A percentile compares a stretch with the other conserved stretches of the same genome.
phyloP scores from a whole-genome alignment of 768 basidiomycete genomes.

The Dacryopinax primogenitus region DNA sequence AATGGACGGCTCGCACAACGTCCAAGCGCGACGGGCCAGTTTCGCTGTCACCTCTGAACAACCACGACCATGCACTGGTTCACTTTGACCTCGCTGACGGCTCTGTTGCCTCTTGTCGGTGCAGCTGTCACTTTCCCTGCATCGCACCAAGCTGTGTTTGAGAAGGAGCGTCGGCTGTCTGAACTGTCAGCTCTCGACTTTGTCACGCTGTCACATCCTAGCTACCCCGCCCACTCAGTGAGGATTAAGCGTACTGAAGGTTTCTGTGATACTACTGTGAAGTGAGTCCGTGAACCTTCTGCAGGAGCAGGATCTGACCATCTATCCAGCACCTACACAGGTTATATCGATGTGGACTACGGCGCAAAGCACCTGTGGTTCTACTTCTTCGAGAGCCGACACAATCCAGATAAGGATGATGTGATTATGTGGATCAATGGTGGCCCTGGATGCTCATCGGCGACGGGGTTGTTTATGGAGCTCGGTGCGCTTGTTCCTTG shows the following conservation, averaged over 20 bases:
- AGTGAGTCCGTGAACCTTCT: not conserved
- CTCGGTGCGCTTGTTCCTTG: conserved; percentile 13
- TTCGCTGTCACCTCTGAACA: not conserved
- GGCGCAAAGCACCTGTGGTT: conserved; percentile 54
- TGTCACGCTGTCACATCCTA: conserved; percentile 32
- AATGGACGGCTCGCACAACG: not conserved
- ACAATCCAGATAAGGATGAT: conserved; percentile 34
- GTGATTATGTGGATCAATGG: conserved; percentile 15
- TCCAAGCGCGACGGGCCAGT: not conserved
- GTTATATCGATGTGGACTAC: conserved; percentile 45
- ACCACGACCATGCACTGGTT: not conserved
- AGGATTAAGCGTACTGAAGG: conserved; percentile 29
- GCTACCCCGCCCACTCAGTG: conserved; percentile 34
- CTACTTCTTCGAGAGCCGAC: conserved; percentile 63
- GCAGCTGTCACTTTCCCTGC: conserved; percentile 4
- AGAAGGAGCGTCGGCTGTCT: not conserved
- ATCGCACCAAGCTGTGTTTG: not conserved
- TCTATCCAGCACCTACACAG: conserved; percentile 40
- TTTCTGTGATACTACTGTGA: conserved; percentile 31
- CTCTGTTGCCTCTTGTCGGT: not conserved
- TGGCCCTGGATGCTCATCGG: conserved; percentile 7
- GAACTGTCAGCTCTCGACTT: conserved; percentile 21
- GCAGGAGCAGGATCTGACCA: not conserved
- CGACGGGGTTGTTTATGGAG: conserved; percentile 10
- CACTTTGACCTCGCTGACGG: not conserved